phyloP scores from a whole-genome alignment of 169 alveolate genomes.

The Plasmodium sp. region DNA sequence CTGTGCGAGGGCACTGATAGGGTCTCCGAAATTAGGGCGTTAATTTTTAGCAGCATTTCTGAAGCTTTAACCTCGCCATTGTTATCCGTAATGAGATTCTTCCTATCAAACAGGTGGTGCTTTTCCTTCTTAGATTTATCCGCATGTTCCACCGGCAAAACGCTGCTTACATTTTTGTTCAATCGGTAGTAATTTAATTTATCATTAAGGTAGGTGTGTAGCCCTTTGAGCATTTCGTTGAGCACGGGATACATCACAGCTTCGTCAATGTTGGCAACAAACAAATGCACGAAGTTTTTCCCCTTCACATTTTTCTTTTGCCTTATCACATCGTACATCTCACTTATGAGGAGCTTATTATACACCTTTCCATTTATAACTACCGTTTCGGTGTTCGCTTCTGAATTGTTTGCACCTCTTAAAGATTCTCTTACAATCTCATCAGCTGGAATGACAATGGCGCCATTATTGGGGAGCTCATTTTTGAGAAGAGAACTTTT shows the following conservation, averaged over 20 bases:
- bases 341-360: constrained; percentile 17
- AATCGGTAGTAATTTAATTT: constrained; percentile 19
- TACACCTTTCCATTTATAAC: constrained; percentile 40
- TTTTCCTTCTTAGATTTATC: constrained; percentile 7
- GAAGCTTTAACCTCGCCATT: constrained; percentile 17
- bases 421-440: constrained; percentile 6
- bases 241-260: neutral
- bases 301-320: constrained; percentile 23
- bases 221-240: constrained; percentile 30
- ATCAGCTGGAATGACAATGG: constrained; percentile 16
- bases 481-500: neutral
- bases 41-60: constrained; percentile 16
- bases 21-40: constrained; percentile 18
- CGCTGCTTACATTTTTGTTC: neutral
- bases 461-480: neutral
- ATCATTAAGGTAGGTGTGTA: constrained; percentile 18
- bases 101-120: constrained; percentile 4
- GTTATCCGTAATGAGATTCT: constrained; percentile 5
- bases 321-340: constrained; percentile 26
- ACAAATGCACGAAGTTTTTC: constrained; percentile 23
- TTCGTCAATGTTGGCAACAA: constrained; percentile 24
- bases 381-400: neutral
- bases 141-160: neutral
- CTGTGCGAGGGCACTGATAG: neutral
- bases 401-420: neutral